phyloP scores from a whole-genome alignment of 164 flowering plant species.

The Litsea cubeba region DNA sequence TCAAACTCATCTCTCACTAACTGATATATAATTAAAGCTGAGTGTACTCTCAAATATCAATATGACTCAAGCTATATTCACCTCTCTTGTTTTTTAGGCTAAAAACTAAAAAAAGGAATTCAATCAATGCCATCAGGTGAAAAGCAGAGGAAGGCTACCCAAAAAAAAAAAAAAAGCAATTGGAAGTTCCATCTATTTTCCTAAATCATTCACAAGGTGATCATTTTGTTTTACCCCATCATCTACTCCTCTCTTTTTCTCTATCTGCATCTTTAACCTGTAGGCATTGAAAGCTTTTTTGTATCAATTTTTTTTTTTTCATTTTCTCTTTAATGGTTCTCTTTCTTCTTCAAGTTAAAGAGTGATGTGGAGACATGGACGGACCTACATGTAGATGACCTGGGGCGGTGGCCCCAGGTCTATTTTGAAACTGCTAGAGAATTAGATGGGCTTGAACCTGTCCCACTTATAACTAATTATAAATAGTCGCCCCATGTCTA shows the following conservation, averaged over 20 bases:
- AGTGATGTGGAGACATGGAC: conserved; percentile 49
- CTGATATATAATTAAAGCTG: no score
- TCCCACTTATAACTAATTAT: no score
- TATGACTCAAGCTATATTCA: not conserved
- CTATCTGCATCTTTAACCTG: not conserved
- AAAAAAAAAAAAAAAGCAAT: conserved; percentile 52
- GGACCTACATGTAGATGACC: no score
- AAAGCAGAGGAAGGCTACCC: conserved; percentile 67
- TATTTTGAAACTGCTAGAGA: no score
- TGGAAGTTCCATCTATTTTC: not conserved
- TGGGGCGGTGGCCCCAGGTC: no score
- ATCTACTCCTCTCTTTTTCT: not conserved
- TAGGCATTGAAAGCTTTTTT: conserved; percentile 24
- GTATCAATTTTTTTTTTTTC: no score
- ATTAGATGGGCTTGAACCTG: no score
- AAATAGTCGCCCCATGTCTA: no score
- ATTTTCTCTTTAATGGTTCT: not conserved
- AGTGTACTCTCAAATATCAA: not conserved
- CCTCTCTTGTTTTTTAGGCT: not conserved
- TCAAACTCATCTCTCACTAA: no score
- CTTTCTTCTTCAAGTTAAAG: conserved; percentile 9
- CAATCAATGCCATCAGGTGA: conserved; percentile 69
- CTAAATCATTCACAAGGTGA: conserved; percentile 11
- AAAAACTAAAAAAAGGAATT: not conserved
- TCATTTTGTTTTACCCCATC: not conserved